Evolutionary conservation across 495 filamentous ascomycete genomes (phyloP).

Genomic region (Penicillium psychrofluorescens): DNA sequence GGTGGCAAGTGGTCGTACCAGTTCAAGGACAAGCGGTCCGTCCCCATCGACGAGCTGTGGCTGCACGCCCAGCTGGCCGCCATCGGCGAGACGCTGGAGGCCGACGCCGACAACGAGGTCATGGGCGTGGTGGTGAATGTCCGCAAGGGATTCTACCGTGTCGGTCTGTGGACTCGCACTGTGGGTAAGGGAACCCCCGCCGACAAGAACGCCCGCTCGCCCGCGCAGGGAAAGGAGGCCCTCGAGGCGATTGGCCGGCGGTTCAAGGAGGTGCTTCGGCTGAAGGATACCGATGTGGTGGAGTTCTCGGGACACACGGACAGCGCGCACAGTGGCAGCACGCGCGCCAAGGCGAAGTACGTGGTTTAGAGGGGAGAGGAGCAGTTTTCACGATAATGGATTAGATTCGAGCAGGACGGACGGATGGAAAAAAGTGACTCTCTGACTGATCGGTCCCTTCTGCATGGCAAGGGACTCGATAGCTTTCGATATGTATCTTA

Average conservation of each 20-base stretch:
- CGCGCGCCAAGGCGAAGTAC: conserved; percentile 90
- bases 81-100: conserved; percentile 96
- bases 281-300: conserved; percentile 65
- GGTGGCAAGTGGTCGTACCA: conserved; percentile 97
- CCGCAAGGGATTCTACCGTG: conserved; percentile 93
- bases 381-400: not conserved
- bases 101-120: conserved; percentile 83
- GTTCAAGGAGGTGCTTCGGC: conserved; percentile 84
- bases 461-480: conserved; percentile 7
- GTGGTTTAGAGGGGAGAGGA: conserved; percentile 48
- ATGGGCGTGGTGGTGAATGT: conserved; percentile 99
- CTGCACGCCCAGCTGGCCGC: conserved; percentile 92
- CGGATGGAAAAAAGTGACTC: not conserved
- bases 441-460: no score
- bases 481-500: conserved; percentile 26
- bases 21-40: conserved; percentile 87
- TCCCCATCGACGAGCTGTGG: conserved; percentile 94
- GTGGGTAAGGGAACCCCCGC: conserved; percentile 74
- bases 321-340: conserved; percentile 84
- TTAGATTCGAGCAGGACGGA: not conserved
- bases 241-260: conserved; percentile 74
- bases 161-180: conserved; percentile 88
- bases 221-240: conserved; percentile 75
- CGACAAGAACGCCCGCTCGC: conserved; percentile 62
- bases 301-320: conserved; percentile 98